Base-by-base conservation (phyloP, 805 yeast species). In the Candida peoriensis region DNA sequence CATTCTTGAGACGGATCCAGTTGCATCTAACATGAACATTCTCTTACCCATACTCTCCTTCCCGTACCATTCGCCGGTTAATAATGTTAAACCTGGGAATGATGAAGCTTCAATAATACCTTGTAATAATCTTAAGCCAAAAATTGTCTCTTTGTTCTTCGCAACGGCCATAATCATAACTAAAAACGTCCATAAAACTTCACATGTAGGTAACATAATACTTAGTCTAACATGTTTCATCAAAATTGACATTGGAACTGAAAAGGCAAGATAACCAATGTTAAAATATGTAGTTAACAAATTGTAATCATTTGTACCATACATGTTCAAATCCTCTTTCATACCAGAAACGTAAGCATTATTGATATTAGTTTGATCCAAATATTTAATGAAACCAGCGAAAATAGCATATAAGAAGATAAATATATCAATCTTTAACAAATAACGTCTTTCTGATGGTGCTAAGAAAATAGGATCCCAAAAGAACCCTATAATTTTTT, bases 311-410 rank as follows among this genome's bases (percentile, higher is more conserved):
- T 78, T 74, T 8, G 30, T 8, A 8, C 82, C 83, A 34, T 63
- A 51, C 66, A 81, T 69, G 5, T 64, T 64, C 29, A 79, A 60
- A 26, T 64, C 76, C 45, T 70, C 76, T 39, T 68, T 57, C 73
- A 81, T 66, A 12, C 82, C 80, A 16, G 76, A 68, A 23, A 75
- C 77, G 46, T 76, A 80, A 2, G 85, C 86, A 48, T 78, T 76
- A 42, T 67, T 70, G 20, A 78, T 56, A 50, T 76, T 77, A 18
- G 74, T 57, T 37, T 68, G 73, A 47, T 78, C 84, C 39, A 78
- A 53, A 41, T 67, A 70, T 47, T 76, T 76, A 37, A 74, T 69
- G 16, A 41, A 41, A 41, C 46, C 45, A 8, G 54, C 33, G 8
- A 36, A 18, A 24, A 27, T 24, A 10, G 38, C 30, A 27, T 37